A percentile compares a stretch with the other conserved stretches of the same genome.
These are phyloP conservation scores for Limnanthes douglasii DNA, from an alignment of 345 rosid species.

Conservation along the genomic window DNA sequence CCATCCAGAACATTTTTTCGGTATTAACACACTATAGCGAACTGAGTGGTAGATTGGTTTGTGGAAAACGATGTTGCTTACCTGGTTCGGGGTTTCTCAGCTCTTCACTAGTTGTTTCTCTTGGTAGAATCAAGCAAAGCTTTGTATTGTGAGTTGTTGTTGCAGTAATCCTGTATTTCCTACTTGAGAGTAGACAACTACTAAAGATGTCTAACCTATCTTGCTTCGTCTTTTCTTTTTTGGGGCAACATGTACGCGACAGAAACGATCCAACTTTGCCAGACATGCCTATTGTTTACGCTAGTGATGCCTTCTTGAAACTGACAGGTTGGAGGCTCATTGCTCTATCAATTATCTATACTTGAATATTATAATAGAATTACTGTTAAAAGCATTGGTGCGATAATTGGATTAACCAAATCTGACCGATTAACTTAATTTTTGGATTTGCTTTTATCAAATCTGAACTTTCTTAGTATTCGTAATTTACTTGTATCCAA, in stretches of 20 bases:
- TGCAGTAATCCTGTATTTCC: constrained; percentile 19
- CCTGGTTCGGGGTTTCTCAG: constrained; percentile 30
- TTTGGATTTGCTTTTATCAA: too few species aligned
- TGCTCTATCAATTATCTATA: not conserved
- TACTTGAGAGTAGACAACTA: constrained; percentile 3
- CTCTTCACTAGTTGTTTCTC: constrained; percentile 72
- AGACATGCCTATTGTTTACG: constrained; percentile 74
- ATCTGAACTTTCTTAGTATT: not conserved
- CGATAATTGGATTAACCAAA: too few species aligned
- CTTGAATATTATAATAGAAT: not conserved
- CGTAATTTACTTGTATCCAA: too few species aligned
- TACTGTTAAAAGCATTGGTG: too few species aligned
- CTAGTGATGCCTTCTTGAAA: constrained; percentile 82
- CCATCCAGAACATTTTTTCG: constrained; percentile 40
- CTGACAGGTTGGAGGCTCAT: constrained; percentile 46
- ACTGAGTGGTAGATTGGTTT: constrained; percentile 45
- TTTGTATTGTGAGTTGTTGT: constrained; percentile 95
- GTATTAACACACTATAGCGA: constrained; percentile 47
- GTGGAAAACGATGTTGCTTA: constrained; percentile 34
- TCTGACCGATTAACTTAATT: too few species aligned
- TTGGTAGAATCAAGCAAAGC: constrained; percentile 99
- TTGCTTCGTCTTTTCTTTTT: constrained; percentile 6
- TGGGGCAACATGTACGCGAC: constrained; percentile 18
- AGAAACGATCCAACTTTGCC: constrained; percentile 71
- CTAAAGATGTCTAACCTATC: constrained; percentile 16